Evolutionary conservation across 805 yeast genomes (phyloP), one percentile per base, ranked within the genome.

Genomic region (Komagataella ulmi): DNA sequence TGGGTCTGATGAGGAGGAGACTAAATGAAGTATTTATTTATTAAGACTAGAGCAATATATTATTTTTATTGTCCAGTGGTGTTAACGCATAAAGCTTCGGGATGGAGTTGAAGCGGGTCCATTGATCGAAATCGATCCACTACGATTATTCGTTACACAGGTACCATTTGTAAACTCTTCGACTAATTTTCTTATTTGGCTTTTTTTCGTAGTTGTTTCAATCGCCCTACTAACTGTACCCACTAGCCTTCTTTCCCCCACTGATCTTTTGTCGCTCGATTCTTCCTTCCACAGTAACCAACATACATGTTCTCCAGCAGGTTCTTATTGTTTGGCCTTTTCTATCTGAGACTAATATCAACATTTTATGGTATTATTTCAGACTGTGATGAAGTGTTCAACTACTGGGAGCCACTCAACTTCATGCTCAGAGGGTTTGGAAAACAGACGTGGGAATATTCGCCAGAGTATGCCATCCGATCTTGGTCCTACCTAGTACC

Each of bases 371-470:
- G 87, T 63, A 81, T 88, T 44, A 83, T 91, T 24, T 79, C 93
- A 1, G 98, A 90, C 59, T 90, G 97, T 63, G 97, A 91, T 65
- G 98, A 91, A 65, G 82, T 77, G 0, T 91, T 79, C 75, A 91
- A 91, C 62, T 91, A 87, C 67, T 89, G 96, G 91, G 98, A 91
- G 57, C 97, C 98, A 0, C 69, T 91, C 53, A 90, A 91, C 62
- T 72, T 84, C 50, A 57, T 90, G 43, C 65, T 83, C 1, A 75
- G 96, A 56, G 85, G 84, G 2, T 88, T 88, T 64, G 98, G 97
- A 1, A 85, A 89, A 58, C 89, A 89, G 65, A 90, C 97, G 0
- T 90, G 97, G 97, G 97, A 90, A 62, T 91, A 90, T 64, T 87
- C 96, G 0, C 97, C 97, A 0, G 85, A 76, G 51, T 88, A 78